A percentile compares a stretch with the other conserved stretches of the same genome.
phyloP scores from a whole-genome alignment of 306 rosid genomes.

The Cotoneaster glaucophyllus region DNA sequence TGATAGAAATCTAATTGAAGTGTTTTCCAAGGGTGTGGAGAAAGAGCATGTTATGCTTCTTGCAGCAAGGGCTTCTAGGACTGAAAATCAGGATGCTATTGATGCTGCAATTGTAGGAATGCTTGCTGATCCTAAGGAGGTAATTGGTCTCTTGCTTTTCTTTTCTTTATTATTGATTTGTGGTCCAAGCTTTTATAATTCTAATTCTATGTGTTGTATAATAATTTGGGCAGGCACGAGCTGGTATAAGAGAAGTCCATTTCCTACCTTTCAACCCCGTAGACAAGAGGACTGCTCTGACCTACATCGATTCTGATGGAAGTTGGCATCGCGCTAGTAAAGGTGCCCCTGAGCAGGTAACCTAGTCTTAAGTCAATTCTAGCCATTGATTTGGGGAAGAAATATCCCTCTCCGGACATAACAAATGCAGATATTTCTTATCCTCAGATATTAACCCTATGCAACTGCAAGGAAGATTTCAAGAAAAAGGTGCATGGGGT shows the following conservation, averaged over 20 bases:
- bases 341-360: conserved; percentile 99
- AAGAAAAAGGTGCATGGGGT: conserved; percentile 55
- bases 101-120: conserved; percentile 98
- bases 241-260: conserved; percentile 88
- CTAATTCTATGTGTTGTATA: background rate
- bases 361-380: conserved; percentile 5
- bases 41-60: conserved; percentile 79
- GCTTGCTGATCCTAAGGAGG: conserved; percentile 99
- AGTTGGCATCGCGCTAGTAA: conserved; percentile 90
- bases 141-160: conserved; percentile 9
- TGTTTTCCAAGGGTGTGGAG: conserved; percentile 82
- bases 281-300: conserved; percentile 95
- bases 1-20: conserved; percentile 77
- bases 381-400: background rate
- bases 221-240: conserved; percentile 67
- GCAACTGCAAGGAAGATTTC: conserved; percentile 85
- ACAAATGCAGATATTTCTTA: conserved; percentile 8
- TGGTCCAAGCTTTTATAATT: background rate
- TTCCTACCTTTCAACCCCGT: conserved; percentile 97
- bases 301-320: conserved; percentile 84
- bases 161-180: background rate
- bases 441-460: conserved; percentile 72
- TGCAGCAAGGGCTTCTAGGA: conserved; percentile 97
- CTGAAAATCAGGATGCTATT: conserved; percentile 97
- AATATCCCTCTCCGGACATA: background rate